These are phyloP conservation scores for Orbilia ellipsospora DNA, from an alignment of 2,329 filamentous ascomycete species.

Conservation along the genomic window DNA sequence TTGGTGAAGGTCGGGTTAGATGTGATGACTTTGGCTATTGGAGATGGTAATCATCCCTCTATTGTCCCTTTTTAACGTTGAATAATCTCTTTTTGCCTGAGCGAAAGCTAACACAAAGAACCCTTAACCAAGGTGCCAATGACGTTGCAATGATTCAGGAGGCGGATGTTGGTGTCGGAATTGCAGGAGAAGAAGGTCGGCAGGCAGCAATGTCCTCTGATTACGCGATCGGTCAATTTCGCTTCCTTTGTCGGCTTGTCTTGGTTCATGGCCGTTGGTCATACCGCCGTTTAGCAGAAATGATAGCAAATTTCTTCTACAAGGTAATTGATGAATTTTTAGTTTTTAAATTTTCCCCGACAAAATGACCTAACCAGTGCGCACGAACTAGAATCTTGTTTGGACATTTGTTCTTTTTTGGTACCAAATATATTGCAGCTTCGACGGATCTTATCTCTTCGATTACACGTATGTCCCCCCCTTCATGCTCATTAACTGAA, in stretches of 20 bases:
- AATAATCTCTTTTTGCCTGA: neutral
- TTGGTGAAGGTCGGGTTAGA: conserved; percentile 96
- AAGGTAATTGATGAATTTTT: conserved; percentile 70
- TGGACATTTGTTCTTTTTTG: conserved; percentile 98
- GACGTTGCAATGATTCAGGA: conserved; percentile 99
- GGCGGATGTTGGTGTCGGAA: conserved; percentile 94
- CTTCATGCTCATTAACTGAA: neutral
- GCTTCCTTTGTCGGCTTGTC: conserved; percentile 84
- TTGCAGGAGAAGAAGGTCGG: conserved; percentile 84
- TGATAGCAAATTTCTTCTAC: conserved; percentile 99
- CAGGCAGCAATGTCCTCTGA: conserved; percentile 97
- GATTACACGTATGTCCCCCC: conserved; percentile 76
- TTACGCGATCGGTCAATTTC: conserved; percentile 94
- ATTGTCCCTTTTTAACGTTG: neutral
- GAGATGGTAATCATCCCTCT: conserved; percentile 71
- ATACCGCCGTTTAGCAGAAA: conserved; percentile 92
- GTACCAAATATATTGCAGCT: conserved; percentile 95
- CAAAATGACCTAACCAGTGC: neutral
- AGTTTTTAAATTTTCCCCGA: neutral
- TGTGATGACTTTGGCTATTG: conserved; percentile 94
- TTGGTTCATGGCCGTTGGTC: conserved; percentile 95
- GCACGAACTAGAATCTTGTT: conserved; percentile 78
- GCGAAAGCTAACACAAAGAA: conserved; percentile 19
- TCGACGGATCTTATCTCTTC: conserved; percentile 95
- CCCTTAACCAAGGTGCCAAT: conserved; percentile 70